phyloP scores from a whole-genome alignment of 805 yeast genomes.

The Tetrapisispora arboricola region DNA sequence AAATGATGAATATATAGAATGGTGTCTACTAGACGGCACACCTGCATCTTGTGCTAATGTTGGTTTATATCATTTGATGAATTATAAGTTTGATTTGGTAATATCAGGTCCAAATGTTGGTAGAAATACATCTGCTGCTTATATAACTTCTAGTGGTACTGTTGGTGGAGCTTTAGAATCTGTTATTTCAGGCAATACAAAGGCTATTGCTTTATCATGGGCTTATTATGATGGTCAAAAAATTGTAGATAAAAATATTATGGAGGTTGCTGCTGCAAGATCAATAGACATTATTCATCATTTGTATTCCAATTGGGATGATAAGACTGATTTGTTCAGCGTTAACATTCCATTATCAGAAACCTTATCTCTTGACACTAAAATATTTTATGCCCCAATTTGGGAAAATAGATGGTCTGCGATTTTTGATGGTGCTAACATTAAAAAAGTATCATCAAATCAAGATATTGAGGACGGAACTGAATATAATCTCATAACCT shows the following conservation, averaged over 20 bases:
- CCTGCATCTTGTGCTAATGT: slow-evolving; percentile 95
- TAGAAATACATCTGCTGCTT: slow-evolving; percentile 80
- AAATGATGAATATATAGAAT: slow-evolving; percentile 44
- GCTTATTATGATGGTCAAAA: slow-evolving; percentile 52
- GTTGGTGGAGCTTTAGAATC: slow-evolving; percentile 97
- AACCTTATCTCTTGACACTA: slow-evolving; percentile 43
- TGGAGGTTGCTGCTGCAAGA: slow-evolving; percentile 57
- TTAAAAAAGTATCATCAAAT: slow-evolving; percentile 5
- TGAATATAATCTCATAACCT: slow-evolving; percentile 38
- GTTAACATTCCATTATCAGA: slow-evolving; percentile 72
- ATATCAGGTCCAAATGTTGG: slow-evolving; percentile 95
- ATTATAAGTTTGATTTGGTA: slow-evolving; percentile 63
- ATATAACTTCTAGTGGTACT: slow-evolving; percentile 86
- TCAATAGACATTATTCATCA: slow-evolving; percentile 55
- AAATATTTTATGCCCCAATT: slow-evolving; percentile 65
- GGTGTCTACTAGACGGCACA: slow-evolving; percentile 84
- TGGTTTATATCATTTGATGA: slow-evolving; percentile 64
- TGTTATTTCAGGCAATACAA: slow-evolving; percentile 50
- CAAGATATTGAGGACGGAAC: slow-evolving; percentile 42
- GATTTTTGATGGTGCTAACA: slow-evolving; percentile 35
- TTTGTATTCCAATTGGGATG: slow-evolving; percentile 49
- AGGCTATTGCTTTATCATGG: slow-evolving; percentile 73
- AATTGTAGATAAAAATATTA: slow-evolving; percentile 38
- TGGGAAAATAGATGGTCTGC: slow-evolving; percentile 73
- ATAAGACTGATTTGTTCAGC: slow-evolving; percentile 60